phyloP scores from a whole-genome alignment of 164 flowering plant species.

The Magnolia changhungtana region DNA sequence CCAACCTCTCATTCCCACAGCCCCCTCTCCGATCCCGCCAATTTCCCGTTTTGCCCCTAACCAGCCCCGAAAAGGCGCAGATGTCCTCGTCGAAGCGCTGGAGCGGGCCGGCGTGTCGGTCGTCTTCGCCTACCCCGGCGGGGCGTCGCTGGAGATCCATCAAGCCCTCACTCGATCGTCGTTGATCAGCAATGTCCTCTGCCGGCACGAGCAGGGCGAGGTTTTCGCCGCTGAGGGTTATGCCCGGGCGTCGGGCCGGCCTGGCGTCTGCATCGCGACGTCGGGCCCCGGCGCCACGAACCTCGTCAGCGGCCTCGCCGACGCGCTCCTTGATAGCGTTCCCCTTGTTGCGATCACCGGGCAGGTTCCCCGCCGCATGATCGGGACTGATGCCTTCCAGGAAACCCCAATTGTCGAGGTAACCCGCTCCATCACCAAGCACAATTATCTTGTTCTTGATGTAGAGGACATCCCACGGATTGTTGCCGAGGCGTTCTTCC shows the following conservation, averaged over 20 bases:
- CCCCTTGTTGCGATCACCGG: constrained; percentile 69
- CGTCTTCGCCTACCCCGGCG: constrained; percentile 70
- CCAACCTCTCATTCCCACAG: constrained; percentile 6
- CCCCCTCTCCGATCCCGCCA: constrained; percentile 5
- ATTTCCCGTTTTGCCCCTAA: constrained; percentile 39
- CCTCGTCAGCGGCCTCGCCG: constrained; percentile 69
- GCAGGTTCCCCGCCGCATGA: constrained; percentile 65
- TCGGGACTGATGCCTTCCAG: constrained; percentile 69
- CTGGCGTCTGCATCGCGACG: constrained; percentile 72
- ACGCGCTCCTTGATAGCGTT: constrained; percentile 58
- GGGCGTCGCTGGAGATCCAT: constrained; percentile 74
- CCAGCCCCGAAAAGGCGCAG: constrained; percentile 60
- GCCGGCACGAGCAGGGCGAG: constrained; percentile 69
- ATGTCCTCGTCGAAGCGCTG: constrained; percentile 67
- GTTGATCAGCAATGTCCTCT: constrained; percentile 46
- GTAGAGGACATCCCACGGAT: constrained; percentile 60
- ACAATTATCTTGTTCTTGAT: constrained; percentile 59
- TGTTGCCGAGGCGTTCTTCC: constrained; percentile 51
- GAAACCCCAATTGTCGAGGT: constrained; percentile 75
- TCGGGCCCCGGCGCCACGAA: constrained; percentile 83
- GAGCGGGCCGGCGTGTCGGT: constrained; percentile 57
- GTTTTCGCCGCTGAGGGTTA: constrained; percentile 72
- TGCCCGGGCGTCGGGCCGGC: constrained; percentile 53
- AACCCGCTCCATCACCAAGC: constrained; percentile 65
- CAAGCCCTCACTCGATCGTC: constrained; percentile 63